Base-by-base conservation (phyloP, 345 rosid genomes). In the Luvunga scandens region DNA sequence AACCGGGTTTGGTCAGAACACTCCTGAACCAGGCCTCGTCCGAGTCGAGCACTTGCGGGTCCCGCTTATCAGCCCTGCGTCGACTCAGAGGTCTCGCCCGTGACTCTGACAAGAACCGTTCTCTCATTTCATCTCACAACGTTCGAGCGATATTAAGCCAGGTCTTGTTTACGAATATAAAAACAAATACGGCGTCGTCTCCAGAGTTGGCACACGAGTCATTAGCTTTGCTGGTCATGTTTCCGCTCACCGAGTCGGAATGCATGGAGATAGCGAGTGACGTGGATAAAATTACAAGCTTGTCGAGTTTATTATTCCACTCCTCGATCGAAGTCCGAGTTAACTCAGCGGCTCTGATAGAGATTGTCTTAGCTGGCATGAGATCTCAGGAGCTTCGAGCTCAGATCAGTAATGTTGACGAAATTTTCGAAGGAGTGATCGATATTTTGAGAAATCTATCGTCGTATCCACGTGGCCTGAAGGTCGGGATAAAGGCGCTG, bases 31-130 rank as follows among this genome's bases (percentile, higher is more conserved):
- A 91, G 70, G 90, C 89, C n/a, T 78, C 93, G 5, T 82, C 97
- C 7, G 79, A 66, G 9, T 70, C 93, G 13, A 81, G 77, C 9
- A 82, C 93, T 0, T 33, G 53, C 28, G 83, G 81, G 12, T 84
- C 94, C 66, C 93, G 97, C 62, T 89, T 92, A 70, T 73, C 98
- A 21, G 92, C 97, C 36, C 78, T 96, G 45, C 97, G 95, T 38
- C 91, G 97, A 0, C 90, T 96, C 48, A 87, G 91, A 69, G 92
- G 89, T 5, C 91, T 96, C 56, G 97, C 99, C 42, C 91, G 97
- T 13, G 99, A 96, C 79, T 90, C 94, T 60, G 99, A 94, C 13
- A 92, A 91, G 76, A 94, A 96, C 71, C 91, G 94, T 9, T 80
- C 88, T 14, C 50, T 92, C 66, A 91, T 96, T 75, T 85, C 93